Percentiles rank a stretch among this genome's conserved stretches.
These are phyloP conservation scores for Salinomyces thailandicus DNA, from an alignment of 2,329 filamentous ascomycete genomes.

Conservation along the genomic window DNA sequence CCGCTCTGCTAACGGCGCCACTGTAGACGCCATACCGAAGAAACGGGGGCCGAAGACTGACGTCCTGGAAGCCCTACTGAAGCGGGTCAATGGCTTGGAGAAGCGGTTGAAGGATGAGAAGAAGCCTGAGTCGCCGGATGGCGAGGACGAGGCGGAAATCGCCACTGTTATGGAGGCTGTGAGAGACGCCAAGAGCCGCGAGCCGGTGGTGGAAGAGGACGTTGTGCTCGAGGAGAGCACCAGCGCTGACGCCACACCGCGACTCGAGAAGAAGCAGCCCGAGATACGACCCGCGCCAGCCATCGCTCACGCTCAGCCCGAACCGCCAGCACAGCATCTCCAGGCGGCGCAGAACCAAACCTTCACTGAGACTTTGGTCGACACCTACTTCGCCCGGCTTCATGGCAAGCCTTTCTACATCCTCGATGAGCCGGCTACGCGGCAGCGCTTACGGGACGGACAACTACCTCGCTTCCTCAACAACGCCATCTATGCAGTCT, in stretches of 20 bases:
- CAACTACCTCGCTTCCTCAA: slow-evolving; percentile 47
- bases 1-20: no score
- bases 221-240: neutral
- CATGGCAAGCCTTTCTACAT: slow-evolving; percentile 77
- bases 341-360: slow-evolving; percentile 4
- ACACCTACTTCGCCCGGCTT: slow-evolving; percentile 68
- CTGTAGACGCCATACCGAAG: slow-evolving; percentile 74
- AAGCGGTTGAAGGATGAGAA: slow-evolving; percentile 56
- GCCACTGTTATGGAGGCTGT: neutral
- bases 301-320: neutral
- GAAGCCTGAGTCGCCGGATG: slow-evolving; percentile 32
- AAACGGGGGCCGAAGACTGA: slow-evolving; percentile 86
- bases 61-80: slow-evolving; percentile 71
- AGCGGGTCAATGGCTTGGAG: slow-evolving; percentile 75
- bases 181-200: neutral
- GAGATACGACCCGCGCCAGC: neutral
- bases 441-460: slow-evolving; percentile 59
- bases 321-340: neutral
- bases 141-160: slow-evolving; percentile 6
- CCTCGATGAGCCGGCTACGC: slow-evolving; percentile 63
- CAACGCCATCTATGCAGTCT: slow-evolving; percentile 44
- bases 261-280: neutral
- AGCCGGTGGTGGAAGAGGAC: neutral
- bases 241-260: neutral
- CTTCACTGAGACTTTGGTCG: slow-evolving; percentile 35